phyloP scores from a whole-genome alignment of 2,329 filamentous ascomycete genomes.

The Whalleya microplaca region DNA sequence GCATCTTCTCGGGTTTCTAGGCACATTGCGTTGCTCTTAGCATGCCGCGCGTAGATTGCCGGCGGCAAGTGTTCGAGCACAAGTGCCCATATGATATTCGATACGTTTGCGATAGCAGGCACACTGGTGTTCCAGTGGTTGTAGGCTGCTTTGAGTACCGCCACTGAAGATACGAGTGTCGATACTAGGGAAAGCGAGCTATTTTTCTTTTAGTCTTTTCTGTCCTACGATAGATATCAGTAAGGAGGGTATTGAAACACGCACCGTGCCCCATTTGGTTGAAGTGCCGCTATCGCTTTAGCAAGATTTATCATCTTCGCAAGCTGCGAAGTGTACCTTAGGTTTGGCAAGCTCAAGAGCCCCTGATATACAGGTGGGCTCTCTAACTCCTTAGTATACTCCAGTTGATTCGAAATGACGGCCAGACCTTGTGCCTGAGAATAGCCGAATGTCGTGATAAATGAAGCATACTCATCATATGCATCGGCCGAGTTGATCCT shows the following conservation, averaged over 20 bases:
- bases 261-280: conserved; percentile 11
- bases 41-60: conserved; percentile 11
- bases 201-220: background rate
- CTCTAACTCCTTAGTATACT: conserved; percentile 16
- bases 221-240: too few relatives aligned
- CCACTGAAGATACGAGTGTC: conserved; percentile 4
- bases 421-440: background rate
- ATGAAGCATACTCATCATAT: conserved; percentile 19
- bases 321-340: conserved; percentile 1
- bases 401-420: conserved; percentile 8
- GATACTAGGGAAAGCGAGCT: conserved; percentile 1
- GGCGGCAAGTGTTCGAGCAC: conserved; percentile 24
- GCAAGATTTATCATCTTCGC: conserved; percentile 7
- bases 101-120: conserved; percentile 1
- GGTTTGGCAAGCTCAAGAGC: background rate
- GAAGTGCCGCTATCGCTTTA: background rate
- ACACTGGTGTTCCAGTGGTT: conserved; percentile 11
- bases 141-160: conserved; percentile 10
- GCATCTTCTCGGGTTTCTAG: conserved; percentile 6
- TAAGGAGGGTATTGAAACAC: background rate
- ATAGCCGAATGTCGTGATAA: conserved; percentile 8
- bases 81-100: conserved; percentile 13
- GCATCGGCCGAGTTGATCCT: conserved; percentile 9
- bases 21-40: conserved; percentile 10
- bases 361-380: conserved; percentile 3